Evolutionary conservation across 192 early-diverging fungal genomes (phyloP).

Genomic region (Coemansia sp.): DNA sequence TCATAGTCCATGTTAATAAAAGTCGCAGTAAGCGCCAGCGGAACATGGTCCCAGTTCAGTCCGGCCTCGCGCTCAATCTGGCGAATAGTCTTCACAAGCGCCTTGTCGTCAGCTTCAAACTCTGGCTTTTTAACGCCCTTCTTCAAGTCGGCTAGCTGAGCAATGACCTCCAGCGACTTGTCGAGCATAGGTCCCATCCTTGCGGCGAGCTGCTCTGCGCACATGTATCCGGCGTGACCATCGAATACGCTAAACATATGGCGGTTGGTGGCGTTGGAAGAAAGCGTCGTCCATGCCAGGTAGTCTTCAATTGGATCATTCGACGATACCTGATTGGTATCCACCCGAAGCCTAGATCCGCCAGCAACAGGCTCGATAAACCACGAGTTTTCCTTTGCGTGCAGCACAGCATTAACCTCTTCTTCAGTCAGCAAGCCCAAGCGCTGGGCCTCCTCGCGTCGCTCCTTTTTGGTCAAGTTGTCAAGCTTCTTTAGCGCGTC

Average conservation of each 20-base stretch:
- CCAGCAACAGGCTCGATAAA: background rate
- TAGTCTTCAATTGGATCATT: constrained; percentile 56
- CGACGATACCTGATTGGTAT: constrained; percentile 50
- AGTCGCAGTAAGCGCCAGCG: constrained; percentile 24
- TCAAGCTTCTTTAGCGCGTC: constrained; percentile 35
- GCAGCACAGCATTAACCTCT: constrained; percentile 44
- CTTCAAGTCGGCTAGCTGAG: constrained; percentile 7
- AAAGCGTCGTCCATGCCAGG: constrained; percentile 27
- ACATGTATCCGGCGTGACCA: constrained; percentile 36
- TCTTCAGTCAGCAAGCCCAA: constrained; percentile 35
- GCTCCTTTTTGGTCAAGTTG: constrained; percentile 14
- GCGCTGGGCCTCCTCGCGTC: constrained; percentile 21
- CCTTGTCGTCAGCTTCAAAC: background rate
- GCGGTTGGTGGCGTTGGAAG: constrained; percentile 3
- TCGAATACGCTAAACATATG: constrained; percentile 47
- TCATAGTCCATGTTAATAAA: constrained; percentile 26
- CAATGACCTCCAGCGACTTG: constrained; percentile 15
- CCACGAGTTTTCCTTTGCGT: constrained; percentile 40
- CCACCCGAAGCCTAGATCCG: background rate
- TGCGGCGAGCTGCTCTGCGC: constrained; percentile 34
- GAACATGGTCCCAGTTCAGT: constrained; percentile 36
- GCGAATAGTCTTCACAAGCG: constrained; percentile 15
- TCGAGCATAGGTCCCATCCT: constrained; percentile 48
- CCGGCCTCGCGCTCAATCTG: constrained; percentile 31
- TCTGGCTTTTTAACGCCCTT: background rate